Evolutionary conservation across 495 filamentous ascomycete species (phyloP).

Genomic region (Astrocystis sublimbata): DNA sequence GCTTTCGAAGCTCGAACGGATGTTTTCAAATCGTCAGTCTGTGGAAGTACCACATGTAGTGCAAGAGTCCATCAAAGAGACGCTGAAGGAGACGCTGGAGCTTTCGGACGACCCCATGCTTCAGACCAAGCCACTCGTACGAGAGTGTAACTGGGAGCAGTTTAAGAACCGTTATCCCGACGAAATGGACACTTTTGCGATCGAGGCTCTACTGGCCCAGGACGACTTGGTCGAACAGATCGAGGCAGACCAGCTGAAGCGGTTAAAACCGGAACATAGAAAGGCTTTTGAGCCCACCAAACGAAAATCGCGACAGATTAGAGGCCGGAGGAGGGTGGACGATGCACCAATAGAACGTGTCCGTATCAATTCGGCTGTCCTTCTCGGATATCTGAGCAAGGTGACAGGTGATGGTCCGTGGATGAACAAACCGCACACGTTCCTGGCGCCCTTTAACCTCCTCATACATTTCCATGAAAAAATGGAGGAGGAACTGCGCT

Average conservation of each 20-base stretch:
- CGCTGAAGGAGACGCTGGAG: not conserved
- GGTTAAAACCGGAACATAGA: conserved; percentile 17
- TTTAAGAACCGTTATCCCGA: conserved; percentile 43
- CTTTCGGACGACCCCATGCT: conserved; percentile 12
- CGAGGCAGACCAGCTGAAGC: conserved; percentile 15
- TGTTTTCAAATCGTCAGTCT: not conserved
- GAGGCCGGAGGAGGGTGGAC: conserved; percentile 23
- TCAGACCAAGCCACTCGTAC: conserved; percentile 25
- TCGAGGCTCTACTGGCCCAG: conserved; percentile 34
- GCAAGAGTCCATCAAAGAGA: not conserved
- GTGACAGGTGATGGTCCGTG: conserved; percentile 27
- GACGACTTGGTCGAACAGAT: conserved; percentile 22
- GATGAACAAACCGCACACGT: conserved; percentile 33
- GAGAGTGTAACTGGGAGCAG: conserved; percentile 37
- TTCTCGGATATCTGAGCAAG: conserved; percentile 35
- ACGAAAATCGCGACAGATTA: conserved; percentile 23
- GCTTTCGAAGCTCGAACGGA: conserved; percentile 6
- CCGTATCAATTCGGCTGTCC: conserved; percentile 41
- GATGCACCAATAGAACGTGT: conserved; percentile 37
- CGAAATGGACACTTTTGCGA: conserved; percentile 32
- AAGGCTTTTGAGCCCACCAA: conserved; percentile 16
- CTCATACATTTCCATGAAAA: conserved; percentile 40
- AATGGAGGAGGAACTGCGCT: conserved; percentile 35
- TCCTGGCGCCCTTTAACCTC: conserved; percentile 42
- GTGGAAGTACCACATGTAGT: not conserved